A percentile compares a stretch with the other conserved stretches of the same genome.
These are phyloP conservation scores for Amanita rimosa DNA, from an alignment of 768 basidiomycete species.

Conservation along the genomic window DNA sequence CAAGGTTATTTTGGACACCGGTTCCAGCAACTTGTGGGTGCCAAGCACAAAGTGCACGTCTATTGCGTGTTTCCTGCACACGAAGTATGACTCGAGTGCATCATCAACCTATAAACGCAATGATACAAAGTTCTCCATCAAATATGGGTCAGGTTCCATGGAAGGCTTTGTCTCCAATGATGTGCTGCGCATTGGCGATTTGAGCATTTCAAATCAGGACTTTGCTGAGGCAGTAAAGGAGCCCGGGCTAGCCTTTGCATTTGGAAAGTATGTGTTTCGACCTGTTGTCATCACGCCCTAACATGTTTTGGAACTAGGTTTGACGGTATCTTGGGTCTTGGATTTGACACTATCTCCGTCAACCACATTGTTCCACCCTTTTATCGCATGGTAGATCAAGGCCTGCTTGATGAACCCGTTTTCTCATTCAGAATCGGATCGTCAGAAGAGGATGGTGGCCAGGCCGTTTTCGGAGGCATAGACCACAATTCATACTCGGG, in stretches of 20 bases:
- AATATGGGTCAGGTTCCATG: slow-evolving; percentile 94
- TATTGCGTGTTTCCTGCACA: slow-evolving; percentile 89
- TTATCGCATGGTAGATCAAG: slow-evolving; percentile 82
- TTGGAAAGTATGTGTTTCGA: slow-evolving; percentile 62
- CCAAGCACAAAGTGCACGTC: slow-evolving; percentile 74
- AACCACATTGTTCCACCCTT: slow-evolving; percentile 90
- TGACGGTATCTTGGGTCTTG: slow-evolving; percentile 92
- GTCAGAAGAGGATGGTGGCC: slow-evolving; percentile 82
- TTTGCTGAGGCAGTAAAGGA: slow-evolving; percentile 96
- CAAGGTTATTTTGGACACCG: slow-evolving; percentile 93
- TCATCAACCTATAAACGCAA: slow-evolving; percentile 88
- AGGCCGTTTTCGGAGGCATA: slow-evolving; percentile 86
- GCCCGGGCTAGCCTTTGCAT: slow-evolving; percentile 95
- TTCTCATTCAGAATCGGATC: slow-evolving; percentile 92
- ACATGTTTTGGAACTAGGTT: slow-evolving; percentile 39
- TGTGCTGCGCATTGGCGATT: slow-evolving; percentile 67
- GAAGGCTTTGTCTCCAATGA: slow-evolving; percentile 93
- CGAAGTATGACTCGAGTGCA: slow-evolving; percentile 73
- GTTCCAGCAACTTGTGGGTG: slow-evolving; percentile 92
- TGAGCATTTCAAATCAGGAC: slow-evolving; percentile 62
- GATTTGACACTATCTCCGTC: slow-evolving; percentile 91
- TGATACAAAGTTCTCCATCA: slow-evolving; percentile 81
- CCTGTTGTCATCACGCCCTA: not conserved
- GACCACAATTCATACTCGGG: slow-evolving; percentile 71
- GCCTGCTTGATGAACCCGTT: slow-evolving; percentile 72